phyloP scores from a whole-genome alignment of 768 basidiomycete species.

The Xanthoconium purpureum region DNA sequence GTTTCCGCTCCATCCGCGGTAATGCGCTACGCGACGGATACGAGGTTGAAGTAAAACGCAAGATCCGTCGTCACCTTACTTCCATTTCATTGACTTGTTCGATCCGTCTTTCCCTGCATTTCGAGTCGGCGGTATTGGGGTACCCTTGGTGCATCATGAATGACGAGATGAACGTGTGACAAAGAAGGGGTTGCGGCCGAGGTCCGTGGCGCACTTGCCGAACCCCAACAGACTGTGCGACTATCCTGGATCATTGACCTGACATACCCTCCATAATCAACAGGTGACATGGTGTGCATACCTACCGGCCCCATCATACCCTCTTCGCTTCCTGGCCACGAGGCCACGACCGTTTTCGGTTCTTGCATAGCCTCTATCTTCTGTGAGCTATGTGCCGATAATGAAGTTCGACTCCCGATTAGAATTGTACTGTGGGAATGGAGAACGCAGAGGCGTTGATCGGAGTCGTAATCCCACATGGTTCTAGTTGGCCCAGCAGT shows the following conservation, averaged over 20 bases:
- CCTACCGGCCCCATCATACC: not conserved
- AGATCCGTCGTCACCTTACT: not conserved
- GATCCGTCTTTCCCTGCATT: not conserved
- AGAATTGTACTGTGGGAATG: constrained; percentile 15
- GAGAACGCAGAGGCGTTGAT: constrained; percentile 2
- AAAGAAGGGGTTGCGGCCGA: not conserved
- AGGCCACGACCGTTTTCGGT: not conserved
- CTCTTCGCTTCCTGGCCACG: not conserved
- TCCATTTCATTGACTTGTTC: constrained; percentile 3
- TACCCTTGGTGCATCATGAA: not conserved
- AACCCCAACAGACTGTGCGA: not conserved
- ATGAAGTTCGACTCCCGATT: not conserved
- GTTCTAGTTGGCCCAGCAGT: not conserved
- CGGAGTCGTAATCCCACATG: not conserved
- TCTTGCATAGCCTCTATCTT: constrained; percentile 5
- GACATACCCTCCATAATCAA: not conserved
- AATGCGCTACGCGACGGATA: constrained; percentile 5
- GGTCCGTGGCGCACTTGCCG: not conserved
- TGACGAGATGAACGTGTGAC: constrained; percentile 19
- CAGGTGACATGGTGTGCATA: not conserved
- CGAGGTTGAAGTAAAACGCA: constrained; percentile 3
- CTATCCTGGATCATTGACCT: not conserved
- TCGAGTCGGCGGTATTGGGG: not conserved
- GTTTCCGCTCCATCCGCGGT: constrained; percentile 11
- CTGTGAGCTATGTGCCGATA: not conserved